Evolutionary conservation across 352 stramenopile genomes (phyloP).

Genomic region (Phytophthora rubi): DNA sequence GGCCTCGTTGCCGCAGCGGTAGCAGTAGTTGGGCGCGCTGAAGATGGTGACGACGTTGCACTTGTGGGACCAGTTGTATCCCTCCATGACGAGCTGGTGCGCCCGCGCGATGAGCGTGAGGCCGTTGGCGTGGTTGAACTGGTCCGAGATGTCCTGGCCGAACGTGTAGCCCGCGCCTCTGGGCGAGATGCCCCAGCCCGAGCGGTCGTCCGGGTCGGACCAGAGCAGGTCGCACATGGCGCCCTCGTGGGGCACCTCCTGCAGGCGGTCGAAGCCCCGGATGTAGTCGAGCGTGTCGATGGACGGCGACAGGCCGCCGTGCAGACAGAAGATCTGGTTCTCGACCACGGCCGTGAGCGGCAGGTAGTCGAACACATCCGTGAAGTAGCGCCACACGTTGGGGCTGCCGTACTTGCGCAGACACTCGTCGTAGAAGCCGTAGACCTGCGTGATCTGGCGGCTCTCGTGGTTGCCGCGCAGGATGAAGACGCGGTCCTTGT

Average conservation of each 20-base stretch:
- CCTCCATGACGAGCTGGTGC: constrained; percentile 95
- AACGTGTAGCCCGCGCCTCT: constrained; percentile 98
- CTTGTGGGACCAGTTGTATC: constrained; percentile 93
- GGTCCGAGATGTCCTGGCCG: constrained; percentile 97
- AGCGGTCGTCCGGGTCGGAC: constrained; percentile 98
- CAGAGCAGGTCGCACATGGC: constrained; percentile 99
- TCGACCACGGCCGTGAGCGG: constrained; percentile 98
- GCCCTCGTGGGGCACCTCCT: constrained; percentile 91
- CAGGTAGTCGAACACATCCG: constrained; percentile 93
- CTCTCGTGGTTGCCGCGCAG: constrained; percentile 84
- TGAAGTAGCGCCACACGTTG: constrained; percentile 99
- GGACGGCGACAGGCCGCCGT: constrained; percentile 97
- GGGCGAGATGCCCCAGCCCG: constrained; percentile 99
- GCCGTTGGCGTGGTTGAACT: constrained; percentile 98
- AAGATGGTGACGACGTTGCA: constrained; percentile 99
- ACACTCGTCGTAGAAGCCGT: constrained; percentile 86
- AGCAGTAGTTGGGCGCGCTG: constrained; percentile 99
- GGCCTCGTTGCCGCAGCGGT: constrained; percentile 98
- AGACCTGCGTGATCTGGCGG: constrained; percentile 85
- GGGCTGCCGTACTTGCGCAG: constrained; percentile 97
- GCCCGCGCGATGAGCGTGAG: constrained; percentile 98
- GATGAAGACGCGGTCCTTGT: constrained; percentile 87
- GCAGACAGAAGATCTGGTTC: constrained; percentile 99
- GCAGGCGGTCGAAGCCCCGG: constrained; percentile 94
- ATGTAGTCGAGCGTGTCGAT: constrained; percentile 94